Percentiles rank a stretch among this genome's conserved stretches.
phyloP scores from a whole-genome alignment of 352 stramenopile genomes.

The Pelagophyceae sp. region DNA sequence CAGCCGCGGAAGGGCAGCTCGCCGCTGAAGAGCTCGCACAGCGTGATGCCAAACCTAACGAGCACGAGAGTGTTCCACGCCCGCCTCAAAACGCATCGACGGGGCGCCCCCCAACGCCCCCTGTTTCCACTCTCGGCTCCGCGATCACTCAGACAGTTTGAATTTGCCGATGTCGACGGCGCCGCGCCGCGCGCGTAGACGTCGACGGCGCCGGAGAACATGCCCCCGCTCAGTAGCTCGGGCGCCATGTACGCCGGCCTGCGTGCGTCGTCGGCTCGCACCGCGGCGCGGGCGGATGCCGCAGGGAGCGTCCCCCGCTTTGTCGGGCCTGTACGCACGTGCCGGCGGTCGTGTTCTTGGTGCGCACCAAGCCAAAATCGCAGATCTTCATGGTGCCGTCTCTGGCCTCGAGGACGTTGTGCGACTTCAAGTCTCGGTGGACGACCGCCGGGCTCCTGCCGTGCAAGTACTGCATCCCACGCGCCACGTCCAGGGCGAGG shows the following conservation, averaged over 20 bases:
- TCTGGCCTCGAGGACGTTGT: conserved; percentile 67
- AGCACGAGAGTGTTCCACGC: too few relatives aligned
- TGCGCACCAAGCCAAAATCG: conserved; percentile 69
- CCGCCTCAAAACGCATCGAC: too few relatives aligned
- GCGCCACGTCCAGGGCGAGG: conserved; percentile 47
- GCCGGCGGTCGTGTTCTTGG: conserved; percentile 60
- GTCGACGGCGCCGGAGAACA: conserved; percentile 76
- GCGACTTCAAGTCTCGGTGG: conserved; percentile 77
- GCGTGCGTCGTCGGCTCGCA: too few relatives aligned
- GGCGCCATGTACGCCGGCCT: conserved; percentile 66
- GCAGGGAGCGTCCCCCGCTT: too few relatives aligned
- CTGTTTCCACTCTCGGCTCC: too few relatives aligned
- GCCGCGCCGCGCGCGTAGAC: too few relatives aligned
- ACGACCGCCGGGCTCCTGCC: conserved; percentile 63
- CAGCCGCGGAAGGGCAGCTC: conserved; percentile 64
- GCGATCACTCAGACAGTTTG: too few relatives aligned
- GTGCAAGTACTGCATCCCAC: conserved; percentile 75
- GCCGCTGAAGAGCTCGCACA: conserved; percentile 75
- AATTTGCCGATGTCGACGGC: too few relatives aligned
- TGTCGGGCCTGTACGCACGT: too few relatives aligned
- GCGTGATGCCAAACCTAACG: conserved; percentile 77
- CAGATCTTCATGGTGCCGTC: conserved; percentile 70
- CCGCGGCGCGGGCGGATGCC: too few relatives aligned
- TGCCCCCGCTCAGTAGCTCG: conserved; percentile 62
- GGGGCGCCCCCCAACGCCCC: too few relatives aligned